These are phyloP conservation scores for Fusarium marasasianum DNA, from an alignment of 2,329 filamentous ascomycete species.

Conservation along the genomic window DNA sequence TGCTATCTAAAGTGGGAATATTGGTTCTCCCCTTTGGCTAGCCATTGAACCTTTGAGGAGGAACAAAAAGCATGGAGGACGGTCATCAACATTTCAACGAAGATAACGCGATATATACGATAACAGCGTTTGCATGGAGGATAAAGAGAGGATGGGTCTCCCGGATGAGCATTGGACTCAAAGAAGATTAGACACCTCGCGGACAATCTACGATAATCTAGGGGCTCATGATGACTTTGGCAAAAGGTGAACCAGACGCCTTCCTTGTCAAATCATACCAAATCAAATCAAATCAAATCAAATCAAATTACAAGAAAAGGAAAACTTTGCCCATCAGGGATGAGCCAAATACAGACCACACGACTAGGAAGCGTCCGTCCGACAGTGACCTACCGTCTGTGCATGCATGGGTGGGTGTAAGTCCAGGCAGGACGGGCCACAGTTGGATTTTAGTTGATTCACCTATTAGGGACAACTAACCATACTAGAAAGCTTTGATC, in stretches of 20 bases:
- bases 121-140: constrained; percentile 28
- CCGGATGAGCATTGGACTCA: constrained; percentile 9
- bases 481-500: not conserved
- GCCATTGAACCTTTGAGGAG: constrained; percentile 15
- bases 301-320: not conserved
- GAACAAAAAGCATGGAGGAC: not conserved
- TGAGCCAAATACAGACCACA: not conserved
- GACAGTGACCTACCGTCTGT: constrained; percentile 12
- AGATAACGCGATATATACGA: constrained; percentile 30
- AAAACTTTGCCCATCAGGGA: constrained; percentile 6
- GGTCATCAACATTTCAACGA: constrained; percentile 23
- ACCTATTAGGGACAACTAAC: not conserved
- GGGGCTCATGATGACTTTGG: constrained; percentile 11
- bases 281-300: not conserved
- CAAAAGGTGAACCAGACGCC: constrained; percentile 32
- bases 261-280: constrained; percentile 2
- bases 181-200: constrained; percentile 22
- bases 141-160: not conserved
- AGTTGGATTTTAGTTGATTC: not conserved
- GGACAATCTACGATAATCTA: constrained; percentile 15
- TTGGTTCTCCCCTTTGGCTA: not conserved
- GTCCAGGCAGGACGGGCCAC: not conserved
- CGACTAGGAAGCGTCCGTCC: not conserved
- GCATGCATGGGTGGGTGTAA: not conserved
- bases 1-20: constrained; percentile 15